These are phyloP conservation scores for Apiospora pterosperma DNA, from an alignment of 2,329 filamentous ascomycete species.

Conservation along the genomic window DNA sequence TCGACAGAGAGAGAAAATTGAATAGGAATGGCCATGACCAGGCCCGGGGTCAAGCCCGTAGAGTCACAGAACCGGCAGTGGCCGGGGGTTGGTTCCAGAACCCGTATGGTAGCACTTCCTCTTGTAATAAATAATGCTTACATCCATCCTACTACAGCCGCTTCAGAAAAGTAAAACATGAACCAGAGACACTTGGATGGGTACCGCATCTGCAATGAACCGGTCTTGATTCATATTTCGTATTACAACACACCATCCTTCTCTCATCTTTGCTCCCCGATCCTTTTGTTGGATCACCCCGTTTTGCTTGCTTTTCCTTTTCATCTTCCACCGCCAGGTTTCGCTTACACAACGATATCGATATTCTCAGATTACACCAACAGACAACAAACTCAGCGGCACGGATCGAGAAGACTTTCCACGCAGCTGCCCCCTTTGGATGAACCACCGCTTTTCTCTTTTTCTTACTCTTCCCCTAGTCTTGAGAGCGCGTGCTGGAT, in stretches of 20 bases:
- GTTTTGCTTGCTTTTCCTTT: background rate
- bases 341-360: background rate
- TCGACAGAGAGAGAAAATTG: background rate
- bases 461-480: background rate
- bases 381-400: background rate
- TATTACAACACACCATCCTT: background rate
- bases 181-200: background rate
- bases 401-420: background rate
- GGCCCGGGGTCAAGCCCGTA: too few species aligned
- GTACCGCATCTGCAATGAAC: background rate
- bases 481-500: background rate
- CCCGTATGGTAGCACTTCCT: too few species aligned
- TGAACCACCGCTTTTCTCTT: background rate
- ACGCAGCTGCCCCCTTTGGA: background rate
- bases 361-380: background rate
- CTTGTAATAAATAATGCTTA: too few species aligned
- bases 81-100: too few species aligned
- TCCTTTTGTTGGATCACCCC: background rate
- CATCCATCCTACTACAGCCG: too few species aligned
- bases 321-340: background rate
- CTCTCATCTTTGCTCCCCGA: background rate
- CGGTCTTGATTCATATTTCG: slow-evolving; percentile 1
- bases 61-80: too few species aligned
- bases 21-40: too few species aligned
- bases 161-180: background rate